phyloP scores from a whole-genome alignment of 495 filamentous ascomycete genomes.

The Podospora pseudocomata region DNA sequence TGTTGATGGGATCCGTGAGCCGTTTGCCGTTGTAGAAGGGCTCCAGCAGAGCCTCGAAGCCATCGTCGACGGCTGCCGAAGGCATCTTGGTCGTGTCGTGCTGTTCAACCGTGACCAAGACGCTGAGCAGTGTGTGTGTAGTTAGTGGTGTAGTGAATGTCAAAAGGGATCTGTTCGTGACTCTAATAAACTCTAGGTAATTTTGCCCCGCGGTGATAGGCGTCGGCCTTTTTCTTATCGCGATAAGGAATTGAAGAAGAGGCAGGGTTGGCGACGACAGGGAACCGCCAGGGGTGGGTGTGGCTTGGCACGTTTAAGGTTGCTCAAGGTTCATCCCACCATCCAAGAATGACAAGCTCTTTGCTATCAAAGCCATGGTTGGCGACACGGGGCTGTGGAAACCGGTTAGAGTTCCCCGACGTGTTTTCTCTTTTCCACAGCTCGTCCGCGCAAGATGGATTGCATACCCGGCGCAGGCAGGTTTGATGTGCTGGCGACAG shows the following conservation, averaged over 20 bases:
- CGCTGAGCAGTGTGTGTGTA: background rate
- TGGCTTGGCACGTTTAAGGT: background rate
- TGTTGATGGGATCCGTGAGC: constrained; percentile 87
- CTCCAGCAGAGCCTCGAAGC: constrained; percentile 83
- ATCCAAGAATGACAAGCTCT: no score
- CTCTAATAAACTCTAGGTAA: constrained; percentile 15
- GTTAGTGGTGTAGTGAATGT: background rate
- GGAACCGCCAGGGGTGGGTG: background rate
- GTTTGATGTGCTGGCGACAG: constrained; percentile 19
- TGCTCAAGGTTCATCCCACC: background rate
- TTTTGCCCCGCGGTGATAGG: constrained; percentile 25
- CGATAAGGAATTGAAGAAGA: constrained; percentile 14
- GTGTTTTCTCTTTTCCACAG: background rate
- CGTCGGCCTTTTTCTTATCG: constrained; percentile 13
- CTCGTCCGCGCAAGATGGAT: constrained; percentile 14
- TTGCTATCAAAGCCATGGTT: background rate
- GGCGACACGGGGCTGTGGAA: background rate
- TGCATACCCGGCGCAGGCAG: constrained; percentile 18
- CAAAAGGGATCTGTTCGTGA: no score
- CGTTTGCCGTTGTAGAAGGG: constrained; percentile 96
- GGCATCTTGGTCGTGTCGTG: constrained; percentile 34
- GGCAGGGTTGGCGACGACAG: constrained; percentile 25
- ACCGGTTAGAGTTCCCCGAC: background rate
- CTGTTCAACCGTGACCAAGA: constrained; percentile 16
- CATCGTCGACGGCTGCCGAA: constrained; percentile 43